These are phyloP conservation scores for Mytilinidion resinicola DNA, from an alignment of 495 filamentous ascomycete genomes.

Conservation along the genomic window DNA sequence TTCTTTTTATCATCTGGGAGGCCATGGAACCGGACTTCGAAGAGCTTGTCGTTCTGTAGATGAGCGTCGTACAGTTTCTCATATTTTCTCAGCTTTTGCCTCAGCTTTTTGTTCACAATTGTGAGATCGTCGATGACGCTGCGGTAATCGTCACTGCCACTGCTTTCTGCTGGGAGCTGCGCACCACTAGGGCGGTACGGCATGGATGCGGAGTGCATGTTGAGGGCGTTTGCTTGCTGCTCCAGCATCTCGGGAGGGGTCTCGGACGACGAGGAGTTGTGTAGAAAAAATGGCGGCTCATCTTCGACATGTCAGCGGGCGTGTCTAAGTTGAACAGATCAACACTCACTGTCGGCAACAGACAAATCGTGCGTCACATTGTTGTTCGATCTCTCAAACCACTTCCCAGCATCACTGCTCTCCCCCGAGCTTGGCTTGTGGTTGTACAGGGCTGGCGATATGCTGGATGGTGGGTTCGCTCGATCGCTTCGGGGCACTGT, in stretches of 20 bases:
- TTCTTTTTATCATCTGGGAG: slow-evolving; percentile 59
- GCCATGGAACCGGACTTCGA: slow-evolving; percentile 69
- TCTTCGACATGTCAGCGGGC: slow-evolving; percentile 11
- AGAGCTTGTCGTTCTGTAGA: slow-evolving; percentile 60
- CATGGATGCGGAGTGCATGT: slow-evolving; percentile 6
- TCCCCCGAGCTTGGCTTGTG: slow-evolving; percentile 37
- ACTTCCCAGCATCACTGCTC: slow-evolving; percentile 39
- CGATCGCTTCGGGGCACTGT: slow-evolving; percentile 11
- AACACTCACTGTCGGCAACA: slow-evolving; percentile 30
- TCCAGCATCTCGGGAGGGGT: slow-evolving; percentile 25
- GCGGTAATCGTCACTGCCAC: slow-evolving; percentile 35
- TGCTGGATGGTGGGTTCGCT: slow-evolving; percentile 1
- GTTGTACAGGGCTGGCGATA: slow-evolving; percentile 4
- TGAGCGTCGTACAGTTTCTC: slow-evolving; percentile 55
- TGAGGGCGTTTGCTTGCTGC: neutral
- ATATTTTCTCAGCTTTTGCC: slow-evolving; percentile 60
- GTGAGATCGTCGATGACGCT: slow-evolving; percentile 41
- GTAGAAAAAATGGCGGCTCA: slow-evolving; percentile 39
- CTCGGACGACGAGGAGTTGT: slow-evolving; percentile 32
- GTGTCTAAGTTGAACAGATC: neutral
- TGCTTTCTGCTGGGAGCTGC: slow-evolving; percentile 11
- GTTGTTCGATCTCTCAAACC: slow-evolving; percentile 41
- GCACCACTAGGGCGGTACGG: slow-evolving; percentile 13
- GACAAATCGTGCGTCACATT: slow-evolving; percentile 23
- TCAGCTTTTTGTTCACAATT: slow-evolving; percentile 53